phyloP scores from a whole-genome alignment of 2,329 filamentous ascomycete genomes.

The Boeremia lycopersici region DNA sequence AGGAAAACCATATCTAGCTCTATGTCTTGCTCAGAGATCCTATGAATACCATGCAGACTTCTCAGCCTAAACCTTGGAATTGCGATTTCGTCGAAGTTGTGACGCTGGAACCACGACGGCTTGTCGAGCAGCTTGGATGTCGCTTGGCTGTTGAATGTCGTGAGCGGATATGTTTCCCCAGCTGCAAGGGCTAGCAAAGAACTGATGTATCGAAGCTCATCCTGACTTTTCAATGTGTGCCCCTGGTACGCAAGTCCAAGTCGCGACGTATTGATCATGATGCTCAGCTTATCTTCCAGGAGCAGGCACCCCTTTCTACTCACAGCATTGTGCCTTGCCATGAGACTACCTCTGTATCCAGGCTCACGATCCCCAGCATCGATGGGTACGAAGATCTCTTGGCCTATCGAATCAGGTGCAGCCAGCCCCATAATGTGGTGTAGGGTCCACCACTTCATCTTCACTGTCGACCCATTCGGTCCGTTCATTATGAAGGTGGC shows the following conservation, averaged over 20 bases:
- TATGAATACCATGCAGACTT: conserved; percentile 11
- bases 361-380: conserved; percentile 4
- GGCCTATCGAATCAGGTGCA: conserved; percentile 1
- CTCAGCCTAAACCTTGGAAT: conserved; percentile 14
- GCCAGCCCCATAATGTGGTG: conserved; percentile 7
- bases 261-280: conserved; percentile 23
- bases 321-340: conserved; percentile 19
- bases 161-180: conserved; percentile 21
- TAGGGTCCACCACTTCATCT: conserved; percentile 21
- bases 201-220: conserved; percentile 16
- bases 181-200: conserved; percentile 18
- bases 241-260: conserved; percentile 22
- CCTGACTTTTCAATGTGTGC: not conserved
- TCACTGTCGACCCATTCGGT: conserved; percentile 13
- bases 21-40: conserved; percentile 14
- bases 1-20: conserved; percentile 21
- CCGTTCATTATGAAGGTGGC: conserved; percentile 25
- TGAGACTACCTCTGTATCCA: conserved; percentile 17
- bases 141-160: conserved; percentile 6
- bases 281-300: conserved; percentile 18
- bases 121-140: not conserved
- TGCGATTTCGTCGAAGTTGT: not conserved
- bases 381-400: conserved; percentile 1
- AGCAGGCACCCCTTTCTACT: conserved; percentile 15
- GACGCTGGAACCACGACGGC: conserved; percentile 15